Evolutionary conservation across 108 stramenopile species (phyloP).

Genomic region (Licmophora abbreviata): DNA sequence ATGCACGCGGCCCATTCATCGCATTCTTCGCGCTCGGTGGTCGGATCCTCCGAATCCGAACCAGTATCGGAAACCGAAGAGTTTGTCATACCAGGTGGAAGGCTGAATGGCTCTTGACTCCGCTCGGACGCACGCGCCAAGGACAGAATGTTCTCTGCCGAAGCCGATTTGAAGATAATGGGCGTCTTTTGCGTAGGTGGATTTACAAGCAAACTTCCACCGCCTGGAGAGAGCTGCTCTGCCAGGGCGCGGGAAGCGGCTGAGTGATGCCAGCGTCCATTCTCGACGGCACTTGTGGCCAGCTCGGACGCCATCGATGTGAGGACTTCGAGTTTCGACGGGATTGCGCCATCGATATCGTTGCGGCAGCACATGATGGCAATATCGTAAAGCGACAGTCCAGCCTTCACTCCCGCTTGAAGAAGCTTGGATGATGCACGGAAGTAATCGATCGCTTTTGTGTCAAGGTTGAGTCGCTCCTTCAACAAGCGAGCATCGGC

Average conservation of each 20-base stretch:
- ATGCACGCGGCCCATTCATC: constrained; percentile 78
- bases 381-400: constrained; percentile 76
- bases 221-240: constrained; percentile 57
- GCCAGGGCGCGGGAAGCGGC: constrained; percentile 68
- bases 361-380: constrained; percentile 78
- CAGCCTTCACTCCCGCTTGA: constrained; percentile 63
- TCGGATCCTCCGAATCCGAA: constrained; percentile 34
- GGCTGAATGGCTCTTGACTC: no score
- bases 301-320: constrained; percentile 76
- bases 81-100: constrained; percentile 38
- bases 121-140: neutral
- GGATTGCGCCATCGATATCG: constrained; percentile 63
- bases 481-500: constrained; percentile 53
- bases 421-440: constrained; percentile 60
- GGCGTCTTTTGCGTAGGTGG: neutral
- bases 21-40: constrained; percentile 32
- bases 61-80: constrained; percentile 70
- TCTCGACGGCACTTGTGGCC: constrained; percentile 58
- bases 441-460: constrained; percentile 69
- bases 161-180: constrained; percentile 20
- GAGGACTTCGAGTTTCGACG: constrained; percentile 65
- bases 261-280: constrained; percentile 71
- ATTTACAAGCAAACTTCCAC: constrained; percentile 5
- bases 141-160: constrained; percentile 14
- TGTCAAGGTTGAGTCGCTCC: constrained; percentile 54